Evolutionary conservation across 2,329 filamentous ascomycete species (phyloP), one percentile per base, ranked within the genome.

Genomic region (Claviceps africana): DNA sequence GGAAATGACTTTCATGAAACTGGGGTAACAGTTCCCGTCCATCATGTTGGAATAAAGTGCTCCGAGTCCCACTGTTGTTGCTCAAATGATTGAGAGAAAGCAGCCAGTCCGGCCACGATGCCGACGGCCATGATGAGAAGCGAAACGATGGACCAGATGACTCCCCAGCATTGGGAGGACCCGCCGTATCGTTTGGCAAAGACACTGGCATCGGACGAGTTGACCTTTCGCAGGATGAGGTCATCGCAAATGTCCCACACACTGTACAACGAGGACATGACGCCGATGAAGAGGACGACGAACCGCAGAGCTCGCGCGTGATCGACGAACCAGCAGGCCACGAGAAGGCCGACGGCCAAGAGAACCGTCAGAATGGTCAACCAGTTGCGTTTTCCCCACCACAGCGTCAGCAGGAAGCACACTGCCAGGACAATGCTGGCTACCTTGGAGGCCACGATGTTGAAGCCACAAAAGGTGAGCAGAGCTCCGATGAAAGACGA

Each of bases 231-330:
- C 4, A 89, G 70, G 58, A 91, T 88, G 33, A 90, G 72, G 59
- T 91, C 86, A 62, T 91, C 86, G 66, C 85, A 89, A 58, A 90
- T 90, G 70, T 90, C 86, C 86, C 86, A 90, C 5, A 86, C 85
- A 57, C 82, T 86, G 66, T 90, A 90, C 1, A 90, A 75, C 2
- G 81, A 83, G 7, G 81, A 85, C 86, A 90, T 89, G 59, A 89
- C 85, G 43, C 86, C 86, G 55, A 90, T 88, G 61, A 90, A 90
- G 30, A 90, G 74, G 50, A 86, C 82, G 50, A 88, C 77, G 62
- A 85, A 90, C 54, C 85, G 73, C 64, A 90, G 67, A 4, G 85
- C 77, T 65, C 88, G 80, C 0, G 83, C 86, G 64, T 89, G 83
- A 4, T 76, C 75, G 61, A 90, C 88, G 66, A 90, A 90, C 86